Conservation (phyloP, 2,329 filamentous ascomycete species). For the Colletotrichum gloeosporioides region DNA sequence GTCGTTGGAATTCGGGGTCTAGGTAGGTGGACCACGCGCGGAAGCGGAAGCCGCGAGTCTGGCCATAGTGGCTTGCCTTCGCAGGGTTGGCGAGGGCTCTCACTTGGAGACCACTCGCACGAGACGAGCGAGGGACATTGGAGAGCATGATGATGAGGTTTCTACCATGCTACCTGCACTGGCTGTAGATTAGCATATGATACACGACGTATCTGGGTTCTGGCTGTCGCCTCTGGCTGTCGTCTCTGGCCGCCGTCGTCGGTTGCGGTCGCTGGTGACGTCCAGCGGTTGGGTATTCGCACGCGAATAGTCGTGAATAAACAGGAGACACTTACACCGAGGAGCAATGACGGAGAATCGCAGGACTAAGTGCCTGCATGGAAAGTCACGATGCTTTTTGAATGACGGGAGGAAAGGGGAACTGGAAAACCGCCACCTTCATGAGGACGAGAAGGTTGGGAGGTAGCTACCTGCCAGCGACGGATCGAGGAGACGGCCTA, state of each 20-base stretch:
- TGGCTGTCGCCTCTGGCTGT: neutral
- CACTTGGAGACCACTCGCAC: slow-evolving; percentile 30
- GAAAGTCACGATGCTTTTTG: neutral
- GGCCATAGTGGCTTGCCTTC: slow-evolving; percentile 33
- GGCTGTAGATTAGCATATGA: neutral
- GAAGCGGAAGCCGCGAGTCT: slow-evolving; percentile 54
- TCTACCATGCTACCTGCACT: slow-evolving; percentile 3
- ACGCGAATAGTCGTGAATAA: neutral
- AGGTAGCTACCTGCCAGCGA: neutral
- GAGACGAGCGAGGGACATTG: slow-evolving; percentile 31
- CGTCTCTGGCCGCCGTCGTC: neutral
- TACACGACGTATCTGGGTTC: neutral
- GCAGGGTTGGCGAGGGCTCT: neutral
- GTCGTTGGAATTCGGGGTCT: slow-evolving; percentile 45
- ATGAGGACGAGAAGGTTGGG: neutral
- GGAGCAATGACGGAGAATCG: neutral
- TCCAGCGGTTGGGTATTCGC: neutral
- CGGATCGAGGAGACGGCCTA: neutral
- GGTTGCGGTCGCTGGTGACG: neutral
- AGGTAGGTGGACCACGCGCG: slow-evolving; percentile 50
- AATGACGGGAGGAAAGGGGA: neutral
- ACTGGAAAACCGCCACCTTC: slow-evolving; percentile 5
- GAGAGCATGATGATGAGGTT: slow-evolving; percentile 30
- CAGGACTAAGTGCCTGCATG: neutral
- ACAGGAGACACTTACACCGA: neutral